Conservation (phyloP, 2,329 filamentous ascomycete species). For the Akanthomyces lecanii region DNA sequence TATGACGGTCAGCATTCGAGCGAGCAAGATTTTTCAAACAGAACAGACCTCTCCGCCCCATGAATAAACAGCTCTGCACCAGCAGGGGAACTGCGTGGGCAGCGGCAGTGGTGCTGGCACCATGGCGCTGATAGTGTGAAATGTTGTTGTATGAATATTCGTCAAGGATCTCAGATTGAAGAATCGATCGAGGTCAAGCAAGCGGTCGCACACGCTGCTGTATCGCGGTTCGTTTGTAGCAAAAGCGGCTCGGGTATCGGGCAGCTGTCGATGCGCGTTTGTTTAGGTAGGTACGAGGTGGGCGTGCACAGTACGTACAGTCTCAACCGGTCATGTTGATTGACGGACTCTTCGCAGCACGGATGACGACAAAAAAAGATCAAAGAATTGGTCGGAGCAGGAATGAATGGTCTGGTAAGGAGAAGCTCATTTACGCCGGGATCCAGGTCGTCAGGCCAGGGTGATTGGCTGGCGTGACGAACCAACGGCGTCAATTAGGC, state of each 20-base stretch:
- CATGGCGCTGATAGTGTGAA: slow-evolving; percentile 36
- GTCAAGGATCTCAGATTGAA: neutral
- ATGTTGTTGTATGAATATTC: neutral
- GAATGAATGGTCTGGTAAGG: slow-evolving; percentile 5
- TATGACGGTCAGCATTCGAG: slow-evolving; percentile 8
- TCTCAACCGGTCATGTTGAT: slow-evolving; percentile 17
- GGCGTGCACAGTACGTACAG: neutral
- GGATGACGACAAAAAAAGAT: neutral
- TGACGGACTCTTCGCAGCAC: neutral
- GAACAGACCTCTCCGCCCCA: slow-evolving; percentile 76
- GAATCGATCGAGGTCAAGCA: neutral
- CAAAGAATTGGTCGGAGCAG: slow-evolving; percentile 1
- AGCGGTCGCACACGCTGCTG: slow-evolving; percentile 1
- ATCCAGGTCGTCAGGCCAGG: neutral
- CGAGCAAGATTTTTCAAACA: no score
- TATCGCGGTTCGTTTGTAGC: slow-evolving; percentile 6
- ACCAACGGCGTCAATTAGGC: slow-evolving; percentile 11
- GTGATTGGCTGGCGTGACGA: slow-evolving; percentile 9
- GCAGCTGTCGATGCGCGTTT: slow-evolving; percentile 8
- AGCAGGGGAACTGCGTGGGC: slow-evolving; percentile 80
- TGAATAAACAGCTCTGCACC: slow-evolving; percentile 86
- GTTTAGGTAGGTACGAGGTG: neutral
- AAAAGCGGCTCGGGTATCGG: neutral
- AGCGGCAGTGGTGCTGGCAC: slow-evolving; percentile 54
- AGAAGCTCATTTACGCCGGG: slow-evolving; percentile 4